Evolutionary conservation across 495 filamentous ascomycete species (phyloP).

Genomic region (Xylaria bambusicola): DNA sequence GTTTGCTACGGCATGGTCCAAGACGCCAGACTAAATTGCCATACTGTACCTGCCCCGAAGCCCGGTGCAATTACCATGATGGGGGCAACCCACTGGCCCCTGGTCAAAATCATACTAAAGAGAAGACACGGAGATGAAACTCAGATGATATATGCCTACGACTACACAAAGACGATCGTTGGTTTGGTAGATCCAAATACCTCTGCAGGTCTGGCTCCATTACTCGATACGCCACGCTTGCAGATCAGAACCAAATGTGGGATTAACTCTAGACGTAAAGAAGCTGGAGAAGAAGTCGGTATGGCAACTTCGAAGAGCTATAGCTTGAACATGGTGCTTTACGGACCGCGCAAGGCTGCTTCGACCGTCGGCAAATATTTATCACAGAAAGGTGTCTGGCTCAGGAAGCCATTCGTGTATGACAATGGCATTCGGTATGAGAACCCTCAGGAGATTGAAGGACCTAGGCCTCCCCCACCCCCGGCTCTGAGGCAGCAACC

Average conservation of each 20-base stretch:
- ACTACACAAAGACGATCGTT: constrained; percentile 69
- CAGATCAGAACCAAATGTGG: constrained; percentile 67
- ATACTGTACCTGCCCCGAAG: constrained; percentile 64
- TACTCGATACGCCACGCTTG: constrained; percentile 63
- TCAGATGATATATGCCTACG: constrained; percentile 65
- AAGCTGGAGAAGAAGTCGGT: constrained; percentile 51
- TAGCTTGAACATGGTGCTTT: constrained; percentile 70
- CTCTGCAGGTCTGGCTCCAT: constrained; percentile 63
- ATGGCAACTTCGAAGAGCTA: constrained; percentile 56
- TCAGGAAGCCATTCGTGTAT: constrained; percentile 62
- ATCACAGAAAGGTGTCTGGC: constrained; percentile 61
- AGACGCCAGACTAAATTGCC: constrained; percentile 65
- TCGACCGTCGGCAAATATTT: constrained; percentile 65
- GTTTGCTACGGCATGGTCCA: constrained; percentile 87
- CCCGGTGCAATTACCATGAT: constrained; percentile 57
- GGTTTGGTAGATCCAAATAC: constrained; percentile 73
- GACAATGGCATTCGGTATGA: constrained; percentile 64
- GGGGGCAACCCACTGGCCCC: constrained; percentile 61
- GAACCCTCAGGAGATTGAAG: constrained; percentile 60
- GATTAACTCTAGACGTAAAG: constrained; percentile 61
- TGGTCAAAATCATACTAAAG: constrained; percentile 68
- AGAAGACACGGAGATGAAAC: constrained; percentile 54
- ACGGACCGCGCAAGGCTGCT: constrained; percentile 71
- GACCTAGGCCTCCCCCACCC: constrained; percentile 42
- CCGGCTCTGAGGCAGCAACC: constrained; percentile 16